Conservation (phyloP, 805 yeast genomes). For the baker's yeast (Saccharomyces cerevisiae) region DNA sequence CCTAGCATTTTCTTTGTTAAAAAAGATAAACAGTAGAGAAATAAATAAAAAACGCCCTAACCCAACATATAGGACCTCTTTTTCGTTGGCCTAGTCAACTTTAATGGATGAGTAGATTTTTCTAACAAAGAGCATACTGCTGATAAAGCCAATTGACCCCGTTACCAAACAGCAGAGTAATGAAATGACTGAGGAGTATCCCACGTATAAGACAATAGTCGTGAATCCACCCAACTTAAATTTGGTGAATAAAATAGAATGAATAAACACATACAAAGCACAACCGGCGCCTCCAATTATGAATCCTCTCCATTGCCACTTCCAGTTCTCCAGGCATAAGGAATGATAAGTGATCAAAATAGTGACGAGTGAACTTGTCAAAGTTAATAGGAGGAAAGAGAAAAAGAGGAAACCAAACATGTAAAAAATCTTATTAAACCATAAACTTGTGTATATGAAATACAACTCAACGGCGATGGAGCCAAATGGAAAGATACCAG, state of each 20-base stretch:
- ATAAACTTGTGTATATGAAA: conserved; percentile 80
- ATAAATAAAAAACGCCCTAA: not conserved
- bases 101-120: conserved; percentile 78
- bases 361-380: conserved; percentile 76
- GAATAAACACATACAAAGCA: conserved; percentile 73
- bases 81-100: conserved; percentile 47
- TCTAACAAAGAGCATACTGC: conserved; percentile 65
- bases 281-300: conserved; percentile 90
- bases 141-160: conserved; percentile 79
- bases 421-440: conserved; percentile 90
- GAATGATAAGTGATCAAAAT: conserved; percentile 74
- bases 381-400: conserved; percentile 72
- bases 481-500: conserved; percentile 92
- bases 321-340: conserved; percentile 83
- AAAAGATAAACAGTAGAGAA: not conserved
- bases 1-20: not conserved
- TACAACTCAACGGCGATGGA: conserved; percentile 92
- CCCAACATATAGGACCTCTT: not conserved
- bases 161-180: conserved; percentile 68
- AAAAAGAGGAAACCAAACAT: conserved; percentile 96
- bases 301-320: conserved; percentile 95
- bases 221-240: conserved; percentile 65
- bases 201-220: conserved; percentile 71
- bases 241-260: conserved; percentile 66
- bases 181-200: conserved; percentile 71